Conservation (phyloP, 2,329 filamentous ascomycete genomes). For the Ophiostoma perfectum region DNA sequence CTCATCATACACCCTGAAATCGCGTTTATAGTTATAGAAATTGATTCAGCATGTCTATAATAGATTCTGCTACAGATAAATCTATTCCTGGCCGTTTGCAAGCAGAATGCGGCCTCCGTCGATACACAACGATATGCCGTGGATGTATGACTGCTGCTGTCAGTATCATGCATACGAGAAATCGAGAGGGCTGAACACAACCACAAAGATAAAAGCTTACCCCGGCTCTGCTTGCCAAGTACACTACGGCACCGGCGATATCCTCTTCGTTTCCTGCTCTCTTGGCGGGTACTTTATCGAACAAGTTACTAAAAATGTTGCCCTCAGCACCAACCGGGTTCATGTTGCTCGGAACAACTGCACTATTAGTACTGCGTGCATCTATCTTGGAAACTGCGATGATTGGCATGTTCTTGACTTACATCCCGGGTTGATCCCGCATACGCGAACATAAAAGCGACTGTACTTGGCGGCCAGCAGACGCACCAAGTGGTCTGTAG, state of each 20-base stretch:
- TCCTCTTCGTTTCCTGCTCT: conserved; percentile 53
- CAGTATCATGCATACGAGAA: not conserved
- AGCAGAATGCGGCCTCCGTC: conserved; percentile 24
- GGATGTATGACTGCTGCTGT: conserved; percentile 16
- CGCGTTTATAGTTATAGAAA: too few species aligned
- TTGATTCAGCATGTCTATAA: too few species aligned
- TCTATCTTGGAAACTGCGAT: not conserved
- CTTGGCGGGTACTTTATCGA: conserved; percentile 43
- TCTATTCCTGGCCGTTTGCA: conserved; percentile 24
- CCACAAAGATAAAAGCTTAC: not conserved
- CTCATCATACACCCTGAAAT: too few species aligned
- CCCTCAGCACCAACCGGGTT: conserved; percentile 47
- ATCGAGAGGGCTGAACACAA: not conserved
- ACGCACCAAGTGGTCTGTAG: conserved; percentile 46
- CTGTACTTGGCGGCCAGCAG: conserved; percentile 45
- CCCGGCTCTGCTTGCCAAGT: conserved; percentile 35
- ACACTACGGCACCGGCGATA: conserved; percentile 53
- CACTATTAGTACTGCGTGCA: not conserved
- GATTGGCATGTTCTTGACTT: not conserved
- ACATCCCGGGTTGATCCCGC: conserved; percentile 31
- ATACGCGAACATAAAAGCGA: conserved; percentile 32
- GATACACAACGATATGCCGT: conserved; percentile 24
- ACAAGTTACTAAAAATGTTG: conserved; percentile 52
- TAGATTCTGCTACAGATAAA: not conserved
- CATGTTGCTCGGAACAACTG: conserved; percentile 63